These are phyloP conservation scores for Cystobasidiopsis lactophilus DNA, from an alignment of 768 basidiomycete species.

Conservation along the genomic window DNA sequence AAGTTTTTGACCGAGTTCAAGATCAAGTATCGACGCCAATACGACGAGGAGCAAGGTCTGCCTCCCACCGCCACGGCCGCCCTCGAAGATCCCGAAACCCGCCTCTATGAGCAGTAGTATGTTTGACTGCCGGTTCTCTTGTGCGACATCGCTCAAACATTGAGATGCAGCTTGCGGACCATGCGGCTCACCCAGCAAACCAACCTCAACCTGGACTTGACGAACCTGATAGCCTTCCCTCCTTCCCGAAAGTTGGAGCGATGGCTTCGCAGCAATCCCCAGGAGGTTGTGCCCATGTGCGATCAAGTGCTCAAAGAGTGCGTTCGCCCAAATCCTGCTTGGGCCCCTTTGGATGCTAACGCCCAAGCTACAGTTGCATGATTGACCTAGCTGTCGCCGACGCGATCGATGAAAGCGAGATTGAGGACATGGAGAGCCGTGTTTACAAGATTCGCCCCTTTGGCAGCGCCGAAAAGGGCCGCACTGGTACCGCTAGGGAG, in stretches of 20 bases:
- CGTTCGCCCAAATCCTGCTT: background rate
- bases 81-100: slow-evolving; percentile 21
- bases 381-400: slow-evolving; percentile 12
- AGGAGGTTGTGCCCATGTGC: slow-evolving; percentile 92
- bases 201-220: slow-evolving; percentile 71
- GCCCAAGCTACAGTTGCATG: slow-evolving; percentile 4
- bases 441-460: slow-evolving; percentile 89
- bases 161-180: slow-evolving; percentile 38
- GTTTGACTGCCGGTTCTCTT: too few relatives aligned
- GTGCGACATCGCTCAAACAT: background rate
- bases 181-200: slow-evolving; percentile 58
- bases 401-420: slow-evolving; percentile 44
- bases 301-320: slow-evolving; percentile 86
- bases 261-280: slow-evolving; percentile 79
- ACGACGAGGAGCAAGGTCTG: slow-evolving; percentile 10
- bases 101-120: slow-evolving; percentile 22
- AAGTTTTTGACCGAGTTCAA: slow-evolving; percentile 84
- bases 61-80: slow-evolving; percentile 10
- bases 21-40: slow-evolving; percentile 31
- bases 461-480: slow-evolving; percentile 37
- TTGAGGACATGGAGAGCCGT: slow-evolving; percentile 57
- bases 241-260: slow-evolving; percentile 57
- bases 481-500: background rate
- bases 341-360: background rate
- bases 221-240: slow-evolving; percentile 68